Percentiles rank a stretch among this genome's conserved stretches.
Conservation (phyloP, 345 rosid species). For the Pseudoturritis turrita region DNA sequence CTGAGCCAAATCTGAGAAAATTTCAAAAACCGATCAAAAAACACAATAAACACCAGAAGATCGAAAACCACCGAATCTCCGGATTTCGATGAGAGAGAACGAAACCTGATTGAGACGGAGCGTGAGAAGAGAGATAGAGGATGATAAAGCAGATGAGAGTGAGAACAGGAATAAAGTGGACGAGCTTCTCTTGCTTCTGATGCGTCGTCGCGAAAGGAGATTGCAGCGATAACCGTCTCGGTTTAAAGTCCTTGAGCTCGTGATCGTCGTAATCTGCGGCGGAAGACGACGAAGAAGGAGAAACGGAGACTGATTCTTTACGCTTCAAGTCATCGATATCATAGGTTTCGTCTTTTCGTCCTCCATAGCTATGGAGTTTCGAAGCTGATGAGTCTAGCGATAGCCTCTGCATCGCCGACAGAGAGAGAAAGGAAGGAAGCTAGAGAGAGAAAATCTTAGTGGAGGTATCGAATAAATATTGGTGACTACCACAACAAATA, state of each 20-base stretch:
- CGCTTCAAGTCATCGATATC: slow-evolving; percentile 31
- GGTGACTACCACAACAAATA: not conserved
- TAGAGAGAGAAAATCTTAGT: slow-evolving; percentile 10
- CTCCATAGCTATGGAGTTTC: slow-evolving; percentile 66
- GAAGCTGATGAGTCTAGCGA: slow-evolving; percentile 79
- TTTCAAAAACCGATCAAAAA: not conserved
- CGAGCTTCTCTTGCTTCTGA: slow-evolving; percentile 49
- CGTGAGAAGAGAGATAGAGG: slow-evolving; percentile 79
- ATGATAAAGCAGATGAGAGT: slow-evolving; percentile 73
- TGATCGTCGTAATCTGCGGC: slow-evolving; percentile 39
- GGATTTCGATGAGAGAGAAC: not conserved
- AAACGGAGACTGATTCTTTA: slow-evolving; percentile 18
- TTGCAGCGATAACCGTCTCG: slow-evolving; percentile 50
- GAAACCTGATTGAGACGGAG: slow-evolving; percentile 74
- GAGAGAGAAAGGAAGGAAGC: slow-evolving; percentile 10
- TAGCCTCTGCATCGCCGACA: slow-evolving; percentile 72
- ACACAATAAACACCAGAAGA: not conserved
- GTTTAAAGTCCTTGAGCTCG: slow-evolving; percentile 45
- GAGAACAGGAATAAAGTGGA: slow-evolving; percentile 87
- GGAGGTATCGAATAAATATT: slow-evolving; percentile 11
- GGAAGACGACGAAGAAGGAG: slow-evolving; percentile 24
- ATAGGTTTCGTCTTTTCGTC: slow-evolving; percentile 34
- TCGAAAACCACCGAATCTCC: not conserved
- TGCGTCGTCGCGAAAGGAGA: slow-evolving; percentile 33
- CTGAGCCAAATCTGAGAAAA: slow-evolving; percentile 68